A percentile compares a stretch with the other conserved stretches of the same genome.
Evolutionary conservation across 2,329 filamentous ascomycete species (phyloP).

Genomic region (Trichoderma cornu-damae): DNA sequence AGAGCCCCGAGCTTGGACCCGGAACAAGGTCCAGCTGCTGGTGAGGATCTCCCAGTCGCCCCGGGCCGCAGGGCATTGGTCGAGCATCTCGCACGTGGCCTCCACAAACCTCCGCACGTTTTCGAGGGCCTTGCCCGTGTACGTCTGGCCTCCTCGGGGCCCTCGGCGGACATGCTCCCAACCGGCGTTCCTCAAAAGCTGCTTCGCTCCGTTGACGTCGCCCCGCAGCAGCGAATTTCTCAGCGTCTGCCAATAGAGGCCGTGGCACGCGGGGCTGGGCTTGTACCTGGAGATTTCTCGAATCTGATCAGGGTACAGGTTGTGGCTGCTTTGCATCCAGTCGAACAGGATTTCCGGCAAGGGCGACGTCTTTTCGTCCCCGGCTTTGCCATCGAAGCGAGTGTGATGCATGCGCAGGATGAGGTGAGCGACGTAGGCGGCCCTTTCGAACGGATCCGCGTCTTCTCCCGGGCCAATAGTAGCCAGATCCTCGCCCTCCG

Average conservation of each 20-base stretch:
- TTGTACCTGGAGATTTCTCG: conserved; percentile 57
- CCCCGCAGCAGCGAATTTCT: conserved; percentile 70
- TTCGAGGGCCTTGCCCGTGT: conserved; percentile 68
- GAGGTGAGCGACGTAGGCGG: conserved; percentile 71
- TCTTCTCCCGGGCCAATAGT: conserved; percentile 62
- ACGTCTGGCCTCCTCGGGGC: conserved; percentile 59
- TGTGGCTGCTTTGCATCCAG: conserved; percentile 75
- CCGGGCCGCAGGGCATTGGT: conserved; percentile 63
- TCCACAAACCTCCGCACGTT: conserved; percentile 70
- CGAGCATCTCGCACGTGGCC: conserved; percentile 63
- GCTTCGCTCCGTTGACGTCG: conserved; percentile 60
- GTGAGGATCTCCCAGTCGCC: conserved; percentile 79
- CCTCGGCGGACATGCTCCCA: conserved; percentile 73
- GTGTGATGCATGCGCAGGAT: conserved; percentile 74
- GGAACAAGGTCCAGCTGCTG: conserved; percentile 78
- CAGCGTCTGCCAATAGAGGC: conserved; percentile 81
- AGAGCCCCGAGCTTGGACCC: conserved; percentile 65
- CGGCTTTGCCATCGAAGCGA: conserved; percentile 38
- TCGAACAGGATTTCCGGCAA: conserved; percentile 74
- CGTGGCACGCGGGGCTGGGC: conserved; percentile 70
- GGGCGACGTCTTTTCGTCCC: conserved; percentile 43
- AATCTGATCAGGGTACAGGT: conserved; percentile 63
- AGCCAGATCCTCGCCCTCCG: conserved; percentile 50
- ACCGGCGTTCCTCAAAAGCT: conserved; percentile 66
- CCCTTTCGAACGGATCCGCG: conserved; percentile 64